Evolutionary conservation across 305 asterid genomes (phyloP).

Genomic region (Fraxinus albicans): DNA sequence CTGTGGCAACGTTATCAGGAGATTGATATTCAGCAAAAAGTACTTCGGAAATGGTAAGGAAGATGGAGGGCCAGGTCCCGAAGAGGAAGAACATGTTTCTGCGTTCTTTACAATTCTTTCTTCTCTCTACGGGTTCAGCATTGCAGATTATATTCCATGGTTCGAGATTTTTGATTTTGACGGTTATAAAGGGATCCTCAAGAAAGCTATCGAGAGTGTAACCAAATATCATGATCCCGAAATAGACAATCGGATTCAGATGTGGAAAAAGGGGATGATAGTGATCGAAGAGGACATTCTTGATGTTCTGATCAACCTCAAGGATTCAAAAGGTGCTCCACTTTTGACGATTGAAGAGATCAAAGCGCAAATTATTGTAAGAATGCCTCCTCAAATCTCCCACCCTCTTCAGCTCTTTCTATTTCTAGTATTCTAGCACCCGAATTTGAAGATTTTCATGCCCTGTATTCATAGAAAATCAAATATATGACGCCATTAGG

Average conservation of each 20-base stretch:
- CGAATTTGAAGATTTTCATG: too few relatives aligned
- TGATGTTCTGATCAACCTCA: slow-evolving; percentile 15
- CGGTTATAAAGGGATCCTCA: not conserved
- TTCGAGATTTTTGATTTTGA: slow-evolving; percentile 11
- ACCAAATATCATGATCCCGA: slow-evolving; percentile 1
- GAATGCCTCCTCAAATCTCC: not conserved
- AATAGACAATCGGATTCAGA: not conserved
- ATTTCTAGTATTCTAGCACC: too few relatives aligned
- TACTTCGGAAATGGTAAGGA: slow-evolving; percentile 1
- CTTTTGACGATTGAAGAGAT: slow-evolving; percentile 6
- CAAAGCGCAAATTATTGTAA: slow-evolving; percentile 15
- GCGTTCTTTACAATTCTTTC: not conserved
- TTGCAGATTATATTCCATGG: not conserved
- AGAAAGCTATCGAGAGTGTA: not conserved
- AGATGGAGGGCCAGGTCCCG: slow-evolving; percentile 6
- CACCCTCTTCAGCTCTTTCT: too few relatives aligned
- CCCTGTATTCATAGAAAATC: too few relatives aligned
- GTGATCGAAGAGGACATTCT: slow-evolving; percentile 2
- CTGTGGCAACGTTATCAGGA: slow-evolving; percentile 3
- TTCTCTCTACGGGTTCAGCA: not conserved
- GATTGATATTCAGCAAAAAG: not conserved
- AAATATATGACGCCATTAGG: too few relatives aligned
- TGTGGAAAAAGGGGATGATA: slow-evolving; percentile 5
- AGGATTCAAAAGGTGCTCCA: not conserved
- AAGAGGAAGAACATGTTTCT: slow-evolving; percentile 1